A percentile compares a stretch with the other conserved stretches of the same genome.
Evolutionary conservation across 2,329 filamentous ascomycete genomes (phyloP).

Genomic region (Alternaria infectoria): DNA sequence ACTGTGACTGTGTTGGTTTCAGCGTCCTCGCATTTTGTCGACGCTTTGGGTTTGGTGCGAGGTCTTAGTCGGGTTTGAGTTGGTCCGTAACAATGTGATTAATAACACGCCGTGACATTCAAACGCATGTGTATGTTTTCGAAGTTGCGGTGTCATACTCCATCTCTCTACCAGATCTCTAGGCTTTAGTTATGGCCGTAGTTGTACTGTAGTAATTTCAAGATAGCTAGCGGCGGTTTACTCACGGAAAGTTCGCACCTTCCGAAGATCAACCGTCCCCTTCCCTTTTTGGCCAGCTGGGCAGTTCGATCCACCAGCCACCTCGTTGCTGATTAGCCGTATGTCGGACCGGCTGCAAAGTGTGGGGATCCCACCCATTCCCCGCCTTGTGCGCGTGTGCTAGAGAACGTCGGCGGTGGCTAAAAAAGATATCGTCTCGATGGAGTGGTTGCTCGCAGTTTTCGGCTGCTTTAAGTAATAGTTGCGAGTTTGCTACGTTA

Average conservation of each 20-base stretch:
- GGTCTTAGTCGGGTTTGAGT: neutral
- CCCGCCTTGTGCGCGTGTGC: neutral
- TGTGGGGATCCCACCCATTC: neutral
- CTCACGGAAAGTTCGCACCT: neutral
- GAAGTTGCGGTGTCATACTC: neutral
- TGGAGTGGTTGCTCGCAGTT: conserved; percentile 15
- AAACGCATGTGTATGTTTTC: neutral
- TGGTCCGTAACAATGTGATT: neutral
- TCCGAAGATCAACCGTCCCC: neutral
- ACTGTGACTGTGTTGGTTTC: conserved; percentile 10
- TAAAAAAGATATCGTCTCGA: neutral
- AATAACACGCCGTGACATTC: neutral
- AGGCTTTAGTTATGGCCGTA: neutral
- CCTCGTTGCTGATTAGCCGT: neutral
- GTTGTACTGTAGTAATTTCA: neutral
- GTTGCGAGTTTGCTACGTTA: neutral
- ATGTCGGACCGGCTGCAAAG: neutral
- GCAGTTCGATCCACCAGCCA: neutral
- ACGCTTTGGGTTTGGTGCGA: conserved; percentile 1
- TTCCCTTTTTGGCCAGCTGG: neutral
- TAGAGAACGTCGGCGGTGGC: neutral
- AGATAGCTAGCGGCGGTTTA: neutral
- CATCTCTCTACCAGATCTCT: neutral
- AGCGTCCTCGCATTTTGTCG: conserved; percentile 9
- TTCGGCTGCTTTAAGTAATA: conserved; percentile 10